Conservation (phyloP, 805 yeast genomes). For the Diddensiella caesifluorescens region DNA sequence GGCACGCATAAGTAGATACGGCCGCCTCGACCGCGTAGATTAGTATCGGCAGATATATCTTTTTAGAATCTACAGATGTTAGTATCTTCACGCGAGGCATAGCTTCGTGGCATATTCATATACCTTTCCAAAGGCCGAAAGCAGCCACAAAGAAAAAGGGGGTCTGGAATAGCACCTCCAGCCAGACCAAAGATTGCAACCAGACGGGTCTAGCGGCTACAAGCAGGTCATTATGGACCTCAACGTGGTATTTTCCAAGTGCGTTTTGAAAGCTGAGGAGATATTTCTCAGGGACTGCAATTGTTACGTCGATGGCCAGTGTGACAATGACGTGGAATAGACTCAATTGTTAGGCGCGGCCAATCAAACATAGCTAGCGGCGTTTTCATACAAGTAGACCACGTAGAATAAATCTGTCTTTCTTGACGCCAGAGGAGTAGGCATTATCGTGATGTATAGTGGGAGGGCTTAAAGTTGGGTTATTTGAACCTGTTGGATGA, state of each 20-base stretch:
- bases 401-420: slow-evolving; percentile 23
- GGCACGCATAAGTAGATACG: slow-evolving; percentile 70
- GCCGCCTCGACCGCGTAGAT: slow-evolving; percentile 81
- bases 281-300: slow-evolving; percentile 54
- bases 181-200: slow-evolving; percentile 63
- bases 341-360: slow-evolving; percentile 10
- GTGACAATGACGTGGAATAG: slow-evolving; percentile 73
- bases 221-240: slow-evolving; percentile 66
- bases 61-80: slow-evolving; percentile 9
- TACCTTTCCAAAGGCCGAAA: slow-evolving; percentile 32
- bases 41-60: slow-evolving; percentile 40
- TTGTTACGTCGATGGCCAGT: slow-evolving; percentile 64
- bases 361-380: background rate
- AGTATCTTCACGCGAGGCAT: slow-evolving; percentile 14
- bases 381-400: slow-evolving; percentile 25
- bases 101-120: slow-evolving; percentile 17
- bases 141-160: slow-evolving; percentile 71
- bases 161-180: slow-evolving; percentile 71
- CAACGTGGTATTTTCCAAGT: slow-evolving; percentile 55
- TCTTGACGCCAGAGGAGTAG: slow-evolving; percentile 3
- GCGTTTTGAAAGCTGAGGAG: slow-evolving; percentile 44
- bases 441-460: background rate
- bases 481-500: slow-evolving; percentile 6
- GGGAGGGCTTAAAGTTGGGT: background rate
- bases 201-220: slow-evolving; percentile 57